Base-by-base conservation (phyloP, 2,329 filamentous ascomycete genomes). In the Beauveria medogensis region DNA sequence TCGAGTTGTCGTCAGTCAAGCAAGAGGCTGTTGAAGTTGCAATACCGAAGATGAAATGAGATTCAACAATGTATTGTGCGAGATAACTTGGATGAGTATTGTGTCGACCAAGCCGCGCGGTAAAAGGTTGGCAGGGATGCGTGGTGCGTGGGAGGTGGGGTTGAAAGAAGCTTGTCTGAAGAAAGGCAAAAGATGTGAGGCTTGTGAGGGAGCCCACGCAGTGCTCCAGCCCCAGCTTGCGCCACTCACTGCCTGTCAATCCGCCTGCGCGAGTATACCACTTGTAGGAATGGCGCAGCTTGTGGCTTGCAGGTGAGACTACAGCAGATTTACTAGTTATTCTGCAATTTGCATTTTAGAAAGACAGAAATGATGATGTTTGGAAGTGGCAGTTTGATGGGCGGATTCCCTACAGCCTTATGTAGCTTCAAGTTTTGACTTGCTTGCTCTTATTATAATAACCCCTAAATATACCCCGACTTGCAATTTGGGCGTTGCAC, bases 181-280 rank as follows among this genome's bases (percentile, higher is more conserved):
- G 55, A 52, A 9, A 24, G 24, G 24, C 24, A 24, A 24, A 1
- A 26, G 4, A 18, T n/a, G 12, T 28, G 26, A 28, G 55, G 46
- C 30, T 51, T n/a, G 56, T 46, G 56, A 59, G 56, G 56, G 22
- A 59, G 47, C 56, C 56, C n/a, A 26, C 24, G 24, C 20, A 40
- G 40, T 41, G 34, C 14, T 41, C 9, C 16, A 22, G 34, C 30
- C 40, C 40, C 56, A 59, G 56, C 47, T 22, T 43, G 40, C 56
- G 56, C 56, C 56, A 59, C 56, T 20, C 56, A 59, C 56, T 22
- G 6, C 20, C 9, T n/a, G 20, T 41, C 24, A 12, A 18, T 24
- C 24, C 24, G 24, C 18, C 34, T 37, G 12, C 34, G 34, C 34
- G 14, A 37, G 5, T 37, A 34, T 10, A 34, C 30, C 30, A 34